phyloP scores from a whole-genome alignment of 345 rosid genomes.

The Dipteronia sinensis region DNA sequence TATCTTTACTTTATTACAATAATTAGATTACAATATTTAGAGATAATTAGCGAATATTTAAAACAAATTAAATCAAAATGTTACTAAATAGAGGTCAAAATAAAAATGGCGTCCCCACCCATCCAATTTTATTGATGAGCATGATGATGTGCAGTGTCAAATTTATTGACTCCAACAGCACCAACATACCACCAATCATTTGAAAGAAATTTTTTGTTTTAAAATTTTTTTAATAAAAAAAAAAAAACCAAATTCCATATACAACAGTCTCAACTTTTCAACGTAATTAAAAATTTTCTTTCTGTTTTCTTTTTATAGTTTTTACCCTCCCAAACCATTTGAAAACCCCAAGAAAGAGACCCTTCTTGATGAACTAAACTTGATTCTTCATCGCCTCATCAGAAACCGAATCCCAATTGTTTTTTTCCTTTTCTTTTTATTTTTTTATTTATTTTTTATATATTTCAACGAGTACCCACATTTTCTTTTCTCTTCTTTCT shows the following conservation, averaged over 20 bases:
- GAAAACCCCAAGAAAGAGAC: conserved; percentile 83
- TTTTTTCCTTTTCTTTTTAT: neutral
- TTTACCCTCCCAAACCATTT: conserved; percentile 78
- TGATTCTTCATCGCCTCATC: conserved; percentile 54
- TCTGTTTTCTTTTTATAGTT: conserved; percentile 10
- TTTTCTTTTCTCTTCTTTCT: conserved; percentile 27
- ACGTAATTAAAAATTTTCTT: neutral
- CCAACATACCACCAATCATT: conserved; percentile 47
- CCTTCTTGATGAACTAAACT: conserved; percentile 70
- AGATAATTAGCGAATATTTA: no score
- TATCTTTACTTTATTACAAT: no score
- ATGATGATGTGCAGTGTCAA: conserved; percentile 35
- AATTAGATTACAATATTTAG: no score
- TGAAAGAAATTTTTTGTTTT: conserved; percentile 17
- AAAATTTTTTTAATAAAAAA: neutral
- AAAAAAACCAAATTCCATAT: neutral
- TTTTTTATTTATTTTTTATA: neutral
- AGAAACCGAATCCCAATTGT: conserved; percentile 54
- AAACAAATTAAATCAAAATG: no score
- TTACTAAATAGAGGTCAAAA: conserved; percentile 10
- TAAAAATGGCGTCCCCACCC: conserved; percentile 20
- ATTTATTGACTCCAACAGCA: conserved; percentile 44
- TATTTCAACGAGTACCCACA: conserved; percentile 25
- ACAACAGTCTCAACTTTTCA: conserved; percentile 20
- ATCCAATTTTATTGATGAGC: conserved; percentile 27